These are phyloP conservation scores for Wallacemonas rigidus DNA, from an alignment of 208 protist species.

Conservation along the genomic window DNA sequence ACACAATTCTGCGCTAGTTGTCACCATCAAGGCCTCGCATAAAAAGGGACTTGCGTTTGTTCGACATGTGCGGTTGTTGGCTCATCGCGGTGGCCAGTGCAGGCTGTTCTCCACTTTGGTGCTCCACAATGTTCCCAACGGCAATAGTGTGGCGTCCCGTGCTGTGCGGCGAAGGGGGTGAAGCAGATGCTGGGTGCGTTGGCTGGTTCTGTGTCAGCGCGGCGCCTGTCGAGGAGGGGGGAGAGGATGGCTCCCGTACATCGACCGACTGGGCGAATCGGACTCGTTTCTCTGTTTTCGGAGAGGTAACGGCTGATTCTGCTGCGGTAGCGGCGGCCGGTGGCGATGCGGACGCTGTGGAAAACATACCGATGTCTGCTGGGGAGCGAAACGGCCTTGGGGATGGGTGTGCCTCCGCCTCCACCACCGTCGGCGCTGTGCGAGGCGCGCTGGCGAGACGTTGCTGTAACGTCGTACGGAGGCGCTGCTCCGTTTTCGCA, in stretches of 20 bases:
- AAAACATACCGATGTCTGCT: slow-evolving; percentile 9
- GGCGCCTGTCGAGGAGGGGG: background rate
- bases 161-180: background rate
- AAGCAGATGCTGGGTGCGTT: background rate
- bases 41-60: slow-evolving; percentile 67
- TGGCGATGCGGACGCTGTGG: background rate
- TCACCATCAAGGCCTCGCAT: slow-evolving; percentile 20
- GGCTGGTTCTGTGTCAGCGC: too few species aligned
- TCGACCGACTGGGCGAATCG: slow-evolving; percentile 39
- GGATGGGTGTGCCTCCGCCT: background rate
- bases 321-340: slow-evolving; percentile 5
- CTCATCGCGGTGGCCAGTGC: background rate
- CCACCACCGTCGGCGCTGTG: background rate
- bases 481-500: slow-evolving; percentile 76
- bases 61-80: slow-evolving; percentile 9
- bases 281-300: slow-evolving; percentile 30
- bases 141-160: slow-evolving; percentile 25
- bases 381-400: background rate
- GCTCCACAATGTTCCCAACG: slow-evolving; percentile 66
- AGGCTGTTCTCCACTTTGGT: background rate
- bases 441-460: slow-evolving; percentile 1
- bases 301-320: background rate
- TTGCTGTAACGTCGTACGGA: slow-evolving; percentile 46
- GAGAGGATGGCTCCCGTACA: slow-evolving; percentile 20
- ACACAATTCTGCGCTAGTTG: slow-evolving; percentile 1